phyloP scores from a whole-genome alignment of 2,329 filamentous ascomycete species.

The Microdochium paspali region DNA sequence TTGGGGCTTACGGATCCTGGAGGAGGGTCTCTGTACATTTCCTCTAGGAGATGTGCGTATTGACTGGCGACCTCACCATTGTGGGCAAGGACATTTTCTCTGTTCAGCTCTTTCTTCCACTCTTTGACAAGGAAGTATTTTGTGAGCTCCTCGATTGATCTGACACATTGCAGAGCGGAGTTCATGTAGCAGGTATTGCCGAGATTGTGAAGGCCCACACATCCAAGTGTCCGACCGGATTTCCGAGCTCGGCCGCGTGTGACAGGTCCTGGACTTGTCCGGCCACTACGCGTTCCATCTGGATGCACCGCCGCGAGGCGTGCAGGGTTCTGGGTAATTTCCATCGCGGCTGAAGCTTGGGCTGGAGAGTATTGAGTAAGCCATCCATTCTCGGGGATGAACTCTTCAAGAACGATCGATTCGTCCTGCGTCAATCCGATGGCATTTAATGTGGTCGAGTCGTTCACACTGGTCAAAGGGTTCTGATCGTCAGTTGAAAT shows the following conservation, averaged over 20 bases:
- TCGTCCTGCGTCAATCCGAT: constrained; percentile 64
- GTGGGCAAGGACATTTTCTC: constrained; percentile 75
- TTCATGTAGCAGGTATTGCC: constrained; percentile 99
- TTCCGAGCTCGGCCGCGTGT: constrained; percentile 65
- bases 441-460: constrained; percentile 53
- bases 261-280: constrained; percentile 57
- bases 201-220: constrained; percentile 77
- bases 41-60: constrained; percentile 66
- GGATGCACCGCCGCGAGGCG: constrained; percentile 21
- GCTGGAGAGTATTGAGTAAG: constrained; percentile 38
- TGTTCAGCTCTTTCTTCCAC: constrained; percentile 75
- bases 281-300: constrained; percentile 47
- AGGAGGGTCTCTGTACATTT: constrained; percentile 65
- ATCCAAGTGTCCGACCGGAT: constrained; percentile 62
- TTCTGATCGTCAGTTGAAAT: constrained; percentile 60
- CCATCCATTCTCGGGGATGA: constrained; percentile 48
- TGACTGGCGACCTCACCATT: constrained; percentile 78
- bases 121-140: constrained; percentile 76
- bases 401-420: constrained; percentile 77
- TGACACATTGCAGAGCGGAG: constrained; percentile 87
- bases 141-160: constrained; percentile 86
- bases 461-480: constrained; percentile 58
- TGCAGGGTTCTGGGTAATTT: constrained; percentile 20
- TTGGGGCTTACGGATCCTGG: constrained; percentile 65
- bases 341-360: constrained; percentile 19